Evolutionary conservation across 805 yeast genomes (phyloP), one percentile per base, ranked within the genome.

Genomic region (Candida coquimbonensis): DNA sequence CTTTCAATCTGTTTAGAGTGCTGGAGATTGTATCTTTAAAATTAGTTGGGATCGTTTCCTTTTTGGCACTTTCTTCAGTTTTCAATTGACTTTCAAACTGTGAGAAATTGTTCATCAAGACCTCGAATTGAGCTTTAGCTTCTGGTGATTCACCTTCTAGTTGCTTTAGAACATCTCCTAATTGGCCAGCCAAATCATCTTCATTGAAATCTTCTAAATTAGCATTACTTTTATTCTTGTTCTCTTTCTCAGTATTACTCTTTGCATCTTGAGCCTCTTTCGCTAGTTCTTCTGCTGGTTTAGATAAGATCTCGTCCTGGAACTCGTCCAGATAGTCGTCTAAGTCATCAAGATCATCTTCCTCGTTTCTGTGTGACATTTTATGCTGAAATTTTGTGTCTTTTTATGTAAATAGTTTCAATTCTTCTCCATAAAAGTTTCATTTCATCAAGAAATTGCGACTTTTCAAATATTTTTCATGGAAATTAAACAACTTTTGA

Each of bases 291-390:
- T 42, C 34, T 43, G 61, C 43, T 43, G 63, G 81, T 52, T 77
- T 72, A 48, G 75, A 75, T 46, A 84, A 67, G 1, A 82, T 73
- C 47, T 80, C 87, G 49, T 81, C 87, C 37, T 83, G 87, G 60
- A 85, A 85, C 51, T 89, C 96, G 58, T 89, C 96, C 43, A 91
- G 70, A 49, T 87, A 71, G 56, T 87, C 96, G 53, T 87, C 95
- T 50, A 87, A 73, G 53, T 87, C 95, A 56, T 82, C 87, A 43
- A 78, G 67, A 43, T 80, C 85, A 47, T 82, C 79, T 12, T 53
- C 56, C 3, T 44, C 47, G 6, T 31, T 27, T 19, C 17, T 17
- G 21, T 21, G 19, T 19, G 29, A 29, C 36, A 40, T 17, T 31
- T 36, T 11, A 26, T 25, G 34, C 7, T 7, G 8, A 25, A 16